A percentile compares a stretch with the other conserved stretches of the same genome.
phyloP scores from a whole-genome alignment of 2,329 filamentous ascomycete species.

The Teratosphaeria destructans region DNA sequence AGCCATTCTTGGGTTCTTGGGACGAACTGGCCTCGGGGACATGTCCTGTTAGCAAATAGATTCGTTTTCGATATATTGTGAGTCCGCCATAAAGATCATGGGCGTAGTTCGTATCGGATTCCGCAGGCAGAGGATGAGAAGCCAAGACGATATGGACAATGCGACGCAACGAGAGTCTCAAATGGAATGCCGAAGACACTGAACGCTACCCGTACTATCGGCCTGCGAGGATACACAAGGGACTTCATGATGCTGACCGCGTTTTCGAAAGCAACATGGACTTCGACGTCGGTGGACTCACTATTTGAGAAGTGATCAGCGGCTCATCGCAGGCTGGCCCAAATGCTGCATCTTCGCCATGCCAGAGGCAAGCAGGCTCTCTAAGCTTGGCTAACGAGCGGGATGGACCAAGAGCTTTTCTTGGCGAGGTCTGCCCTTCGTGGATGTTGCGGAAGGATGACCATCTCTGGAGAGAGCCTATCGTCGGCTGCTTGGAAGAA shows the following conservation, averaged over 20 bases:
- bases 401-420: neutral
- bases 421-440: neutral
- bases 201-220: neutral
- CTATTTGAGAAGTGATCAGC: neutral
- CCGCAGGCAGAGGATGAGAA: neutral
- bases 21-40: slow-evolving; percentile 24
- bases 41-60: slow-evolving; percentile 7
- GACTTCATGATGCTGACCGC: neutral
- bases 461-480: neutral
- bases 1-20: slow-evolving; percentile 26
- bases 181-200: no score
- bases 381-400: neutral
- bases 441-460: neutral
- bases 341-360: neutral
- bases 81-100: neutral
- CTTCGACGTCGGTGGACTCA: neutral
- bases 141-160: neutral
- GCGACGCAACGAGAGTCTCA: neutral
- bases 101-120: neutral
- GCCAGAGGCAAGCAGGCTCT: neutral
- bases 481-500: neutral
- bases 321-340: neutral
- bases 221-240: neutral
- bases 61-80: neutral
- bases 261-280: neutral